Evolutionary conservation across 164 flowering plant species (phyloP).

Genomic region (Taxillus chinensis): DNA sequence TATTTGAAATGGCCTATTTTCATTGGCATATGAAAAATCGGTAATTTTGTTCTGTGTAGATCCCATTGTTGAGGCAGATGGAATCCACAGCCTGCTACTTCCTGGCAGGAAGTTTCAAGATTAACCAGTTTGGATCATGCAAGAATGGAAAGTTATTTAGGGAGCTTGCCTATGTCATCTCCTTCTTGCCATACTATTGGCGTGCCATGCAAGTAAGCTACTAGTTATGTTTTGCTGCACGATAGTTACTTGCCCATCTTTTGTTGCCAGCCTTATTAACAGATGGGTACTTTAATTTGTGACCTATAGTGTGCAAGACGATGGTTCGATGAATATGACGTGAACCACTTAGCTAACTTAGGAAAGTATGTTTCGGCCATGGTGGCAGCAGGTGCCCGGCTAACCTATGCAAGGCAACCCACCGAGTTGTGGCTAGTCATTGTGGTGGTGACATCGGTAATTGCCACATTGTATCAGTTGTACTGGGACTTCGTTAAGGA

Average conservation of each 20-base stretch:
- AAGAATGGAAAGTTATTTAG: conserved; percentile 55
- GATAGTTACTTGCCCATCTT: not conserved
- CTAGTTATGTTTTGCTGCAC: not conserved
- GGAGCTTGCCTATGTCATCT: conserved; percentile 81
- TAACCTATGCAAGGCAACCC: conserved; percentile 54
- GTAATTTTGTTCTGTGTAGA: conserved; percentile 25
- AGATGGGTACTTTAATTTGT: not conserved
- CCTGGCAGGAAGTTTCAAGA: conserved; percentile 60
- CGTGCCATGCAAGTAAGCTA: conserved; percentile 93
- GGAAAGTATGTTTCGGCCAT: conserved; percentile 98
- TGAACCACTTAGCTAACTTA: conserved; percentile 69
- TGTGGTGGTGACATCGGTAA: conserved; percentile 53
- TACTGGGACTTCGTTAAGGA: conserved; percentile 97
- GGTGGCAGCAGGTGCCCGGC: conserved; percentile 90
- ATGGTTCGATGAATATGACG: conserved; percentile 74
- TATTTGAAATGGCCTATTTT: too few species aligned
- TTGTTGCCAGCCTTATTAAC: not conserved
- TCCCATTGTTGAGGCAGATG: conserved; percentile 81
- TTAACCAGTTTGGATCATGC: conserved; percentile 56
- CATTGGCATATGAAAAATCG: too few species aligned
- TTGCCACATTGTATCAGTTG: conserved; percentile 81
- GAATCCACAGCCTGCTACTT: conserved; percentile 89
- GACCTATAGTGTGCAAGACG: conserved; percentile 74
- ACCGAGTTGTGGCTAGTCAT: conserved; percentile 39
- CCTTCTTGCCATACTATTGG: conserved; percentile 91